Evolutionary conservation across 148 eudicot genomes (phyloP), one percentile per base, ranked within the genome.

Genomic region (Chenopodium berlandieri): DNA sequence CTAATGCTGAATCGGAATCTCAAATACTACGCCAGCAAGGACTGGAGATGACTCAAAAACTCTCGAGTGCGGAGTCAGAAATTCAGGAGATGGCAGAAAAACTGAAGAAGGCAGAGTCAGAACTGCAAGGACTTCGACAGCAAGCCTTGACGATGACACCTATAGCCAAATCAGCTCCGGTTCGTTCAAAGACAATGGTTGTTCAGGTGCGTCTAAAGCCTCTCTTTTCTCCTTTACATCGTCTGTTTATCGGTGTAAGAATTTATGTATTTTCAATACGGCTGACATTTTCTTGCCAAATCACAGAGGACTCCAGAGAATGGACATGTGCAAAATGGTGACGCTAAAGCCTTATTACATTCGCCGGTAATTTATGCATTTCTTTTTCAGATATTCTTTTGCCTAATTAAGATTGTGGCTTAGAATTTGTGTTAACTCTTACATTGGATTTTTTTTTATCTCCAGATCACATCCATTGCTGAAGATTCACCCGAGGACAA

Each of bases 11-110:
- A 84, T 94, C 99, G 32, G 99, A 97, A 89, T 92, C 95, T 81
- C 97, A 94, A 91, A 89, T 94, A 40, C 89, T 97, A 80, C 98
- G 99, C 80, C 98, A 97, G 79, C 97, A 97, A 90, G 94, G 92
- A 78, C 82, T 91, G 82, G 89, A 97, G 79, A 91, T 97, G 93
- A 92, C 92, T 68, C 98, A 92, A 82, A 97, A 92, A 82, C 91
- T 97, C 34, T 90, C 96, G 12, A 90, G 89, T 85, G 86, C 87
- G 16, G 87, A 85, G 78, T 79, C 87, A 75, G 82, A 78, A 79
- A 85, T 85, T 16, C 76, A 85, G 75, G 82, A 85, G 70, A 58
- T 85, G 80, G 71, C 85, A 48, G 95, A 97, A 81, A 97, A 92
- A 83, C 91, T 97, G 47, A 90, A 92, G 9, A 94, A 97, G 87